Percentiles rank a stretch among this genome's conserved stretches.
Conservation (phyloP, 2,329 filamentous ascomycete species). For the Cryphonectria carpinicola region DNA sequence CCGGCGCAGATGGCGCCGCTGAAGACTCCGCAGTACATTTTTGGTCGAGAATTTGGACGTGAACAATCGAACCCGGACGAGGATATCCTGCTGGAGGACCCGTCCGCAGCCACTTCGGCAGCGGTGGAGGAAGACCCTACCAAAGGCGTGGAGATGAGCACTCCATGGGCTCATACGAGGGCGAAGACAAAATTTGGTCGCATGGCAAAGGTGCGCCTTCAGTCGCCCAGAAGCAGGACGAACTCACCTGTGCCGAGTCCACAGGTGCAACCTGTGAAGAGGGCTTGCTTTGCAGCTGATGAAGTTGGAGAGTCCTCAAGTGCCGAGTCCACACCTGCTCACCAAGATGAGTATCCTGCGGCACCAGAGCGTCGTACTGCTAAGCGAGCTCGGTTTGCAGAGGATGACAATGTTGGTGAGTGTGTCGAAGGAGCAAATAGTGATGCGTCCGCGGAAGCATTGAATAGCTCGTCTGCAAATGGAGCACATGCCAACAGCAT, state of each 20-base stretch:
- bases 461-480: not conserved
- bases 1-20: conserved; percentile 55
- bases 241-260: not conserved
- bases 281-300: conserved; percentile 13
- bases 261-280: conserved; percentile 6
- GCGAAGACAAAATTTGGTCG: not conserved
- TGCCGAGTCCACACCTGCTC: not conserved
- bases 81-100: conserved; percentile 43
- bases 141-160: not conserved
- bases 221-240: not conserved
- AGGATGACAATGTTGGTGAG: not conserved
- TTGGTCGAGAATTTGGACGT: conserved; percentile 54
- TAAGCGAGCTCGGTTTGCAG: conserved; percentile 22
- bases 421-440: not conserved
- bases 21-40: conserved; percentile 51
- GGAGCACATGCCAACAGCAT: not conserved
- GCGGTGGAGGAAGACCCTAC: not conserved
- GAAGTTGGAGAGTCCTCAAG: not conserved
- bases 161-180: not conserved
- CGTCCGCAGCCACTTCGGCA: not conserved
- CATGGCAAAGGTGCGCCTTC: not conserved
- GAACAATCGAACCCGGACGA: conserved; percentile 49
- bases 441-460: not conserved
- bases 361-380: not conserved
- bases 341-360: not conserved